Conservation (phyloP, 371 early-diverging fungal genomes). For the Capillidium heterosporum region DNA sequence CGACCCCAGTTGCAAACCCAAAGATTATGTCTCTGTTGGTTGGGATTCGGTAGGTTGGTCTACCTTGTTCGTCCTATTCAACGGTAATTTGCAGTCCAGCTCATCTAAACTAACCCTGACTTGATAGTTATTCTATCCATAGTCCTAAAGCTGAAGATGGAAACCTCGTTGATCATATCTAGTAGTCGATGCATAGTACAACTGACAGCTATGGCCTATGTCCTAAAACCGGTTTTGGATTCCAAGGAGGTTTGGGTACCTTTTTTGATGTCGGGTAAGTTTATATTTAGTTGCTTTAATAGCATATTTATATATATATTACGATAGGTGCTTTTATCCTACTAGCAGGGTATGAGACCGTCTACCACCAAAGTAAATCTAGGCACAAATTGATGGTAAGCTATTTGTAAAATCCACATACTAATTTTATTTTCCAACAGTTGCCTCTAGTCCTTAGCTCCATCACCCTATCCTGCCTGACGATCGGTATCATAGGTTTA, state of each 20-base stretch:
- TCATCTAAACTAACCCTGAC: not conserved
- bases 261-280: not conserved
- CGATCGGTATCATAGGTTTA: slow-evolving; percentile 9
- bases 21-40: slow-evolving; percentile 1
- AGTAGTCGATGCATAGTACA: slow-evolving; percentile 35
- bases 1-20: too few relatives aligned
- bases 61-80: not conserved
- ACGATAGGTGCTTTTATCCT: slow-evolving; percentile 7
- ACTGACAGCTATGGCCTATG: slow-evolving; percentile 29
- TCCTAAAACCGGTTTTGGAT: not conserved
- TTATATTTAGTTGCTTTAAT: not conserved
- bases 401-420: not conserved
- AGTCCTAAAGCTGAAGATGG: slow-evolving; percentile 30
- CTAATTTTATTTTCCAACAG: slow-evolving; percentile 3
- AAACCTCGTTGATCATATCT: slow-evolving; percentile 29
- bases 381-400: slow-evolving; percentile 9
- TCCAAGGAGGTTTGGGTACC: not conserved
- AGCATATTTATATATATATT: not conserved
- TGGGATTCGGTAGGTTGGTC: slow-evolving; percentile 2
- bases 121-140: slow-evolving; percentile 29
- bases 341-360: slow-evolving; percentile 9
- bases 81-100: not conserved
- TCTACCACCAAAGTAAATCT: slow-evolving; percentile 7
- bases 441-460: slow-evolving; percentile 7
- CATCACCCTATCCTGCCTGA: not conserved